Conservation (phyloP, 352 stramenopile genomes). For the Phytopythium kandeliae region DNA sequence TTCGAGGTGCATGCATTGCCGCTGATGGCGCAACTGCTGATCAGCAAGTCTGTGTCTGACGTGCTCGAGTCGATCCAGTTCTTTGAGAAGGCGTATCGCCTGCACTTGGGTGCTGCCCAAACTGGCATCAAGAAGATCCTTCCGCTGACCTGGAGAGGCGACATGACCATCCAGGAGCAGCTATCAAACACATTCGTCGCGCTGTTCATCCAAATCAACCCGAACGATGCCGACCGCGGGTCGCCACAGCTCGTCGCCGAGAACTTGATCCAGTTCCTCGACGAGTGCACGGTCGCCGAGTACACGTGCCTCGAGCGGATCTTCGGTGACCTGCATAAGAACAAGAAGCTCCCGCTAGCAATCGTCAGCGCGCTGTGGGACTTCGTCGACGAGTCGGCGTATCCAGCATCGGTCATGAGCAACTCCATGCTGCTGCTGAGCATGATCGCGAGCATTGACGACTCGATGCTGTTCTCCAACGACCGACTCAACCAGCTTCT, state of each 20-base stretch:
- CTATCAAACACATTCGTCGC: constrained; percentile 81
- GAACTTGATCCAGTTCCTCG: constrained; percentile 69
- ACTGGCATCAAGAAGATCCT: constrained; percentile 90
- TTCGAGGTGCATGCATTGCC: constrained; percentile 79
- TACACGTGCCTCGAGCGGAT: constrained; percentile 77
- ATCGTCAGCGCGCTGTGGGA: constrained; percentile 68
- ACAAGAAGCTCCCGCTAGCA: constrained; percentile 50
- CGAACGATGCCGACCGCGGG: constrained; percentile 29
- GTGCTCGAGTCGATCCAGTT: constrained; percentile 93
- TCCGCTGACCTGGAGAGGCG: constrained; percentile 87
- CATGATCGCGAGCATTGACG: constrained; percentile 65
- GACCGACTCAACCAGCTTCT: constrained; percentile 52
- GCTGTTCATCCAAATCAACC: constrained; percentile 55
- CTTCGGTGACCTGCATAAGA: constrained; percentile 51
- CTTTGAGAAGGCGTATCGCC: constrained; percentile 89
- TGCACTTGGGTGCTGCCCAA: constrained; percentile 87
- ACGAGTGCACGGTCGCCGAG: constrained; percentile 72
- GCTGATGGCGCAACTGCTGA: constrained; percentile 81
- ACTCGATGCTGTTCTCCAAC: constrained; percentile 56
- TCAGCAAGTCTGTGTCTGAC: constrained; percentile 90
- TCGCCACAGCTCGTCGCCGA: constrained; percentile 45
- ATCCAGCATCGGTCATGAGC: constrained; percentile 48
- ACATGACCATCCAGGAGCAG: constrained; percentile 88
- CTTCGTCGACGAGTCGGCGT: constrained; percentile 54
- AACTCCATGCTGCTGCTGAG: constrained; percentile 58